Base-by-base conservation (phyloP, 2,329 filamentous ascomycete genomes). In the Colletotrichum brevisporum region DNA sequence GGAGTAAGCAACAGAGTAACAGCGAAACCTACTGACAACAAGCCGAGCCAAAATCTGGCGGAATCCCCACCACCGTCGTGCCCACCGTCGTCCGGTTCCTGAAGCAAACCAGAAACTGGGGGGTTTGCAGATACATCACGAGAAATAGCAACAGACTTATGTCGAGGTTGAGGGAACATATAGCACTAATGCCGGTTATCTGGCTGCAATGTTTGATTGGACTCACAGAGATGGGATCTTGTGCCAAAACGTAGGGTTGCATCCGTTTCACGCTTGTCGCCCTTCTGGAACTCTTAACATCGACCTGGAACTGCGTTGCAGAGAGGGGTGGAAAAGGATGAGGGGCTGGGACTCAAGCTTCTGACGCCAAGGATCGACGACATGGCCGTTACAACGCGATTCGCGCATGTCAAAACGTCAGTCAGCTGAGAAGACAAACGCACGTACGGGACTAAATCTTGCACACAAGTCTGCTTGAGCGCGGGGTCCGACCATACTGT, bases 241-340 rank as follows among this genome's bases (percentile, higher is more conserved):
- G 2, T 31, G 5, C 16, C 18, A 6, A 45, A 52, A 50, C 21
- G 52, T 50, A 53, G 53, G 59, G 47, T 67, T 24, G 59, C 65
- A 64, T 45, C n/a, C 31, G 54, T 68, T 65, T 59, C 66, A 65
- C 61, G 61, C 61, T 68, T 59, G 24, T 59, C 43, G 16, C 26
- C 31, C 41, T 65, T 65, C 54, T 68, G 61, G 66, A 68, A 55
- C 48, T 54, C n/a, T 50, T 47, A 18, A 27, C 39, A 12, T 58
- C 36, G 50, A n/a, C 21, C 50, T 51, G 41, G 27, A 27, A 47
- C 45, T 58, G 27, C 16, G 6, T 24, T 21, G 56, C 31, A 26
- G 26, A 24, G 16, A 15, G 18, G n/a, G 31, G 18, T 12, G 21
- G 21, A 24, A 24, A 24, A 26, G 27, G 24, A 47, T n/a, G 16